These are phyloP conservation scores for Calonectria naviculata DNA, from an alignment of 2,329 filamentous ascomycete genomes.

Conservation along the genomic window DNA sequence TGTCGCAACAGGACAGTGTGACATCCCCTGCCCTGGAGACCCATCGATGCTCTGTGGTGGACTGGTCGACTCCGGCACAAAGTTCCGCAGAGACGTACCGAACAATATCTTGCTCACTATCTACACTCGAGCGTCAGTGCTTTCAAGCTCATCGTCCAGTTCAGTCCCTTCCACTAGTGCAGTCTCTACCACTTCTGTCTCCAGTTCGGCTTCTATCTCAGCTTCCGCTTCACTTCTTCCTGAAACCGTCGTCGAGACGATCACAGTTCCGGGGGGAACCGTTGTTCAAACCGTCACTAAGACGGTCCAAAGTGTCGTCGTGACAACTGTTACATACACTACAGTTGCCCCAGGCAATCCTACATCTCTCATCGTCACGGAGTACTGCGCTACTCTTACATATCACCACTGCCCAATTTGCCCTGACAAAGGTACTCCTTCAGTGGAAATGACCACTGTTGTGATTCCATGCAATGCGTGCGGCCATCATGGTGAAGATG, in stretches of 20 bases:
- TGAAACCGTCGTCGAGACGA: not conserved
- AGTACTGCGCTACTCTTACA: not conserved
- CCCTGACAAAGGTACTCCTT: not conserved
- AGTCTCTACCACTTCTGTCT: not conserved
- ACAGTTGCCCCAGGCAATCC: not conserved
- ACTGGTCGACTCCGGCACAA: not conserved
- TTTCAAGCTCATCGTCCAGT: not conserved
- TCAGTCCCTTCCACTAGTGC: not conserved
- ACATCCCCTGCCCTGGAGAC: not conserved
- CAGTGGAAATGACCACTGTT: not conserved
- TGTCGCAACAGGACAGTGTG: not conserved
- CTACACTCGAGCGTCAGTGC: not conserved
- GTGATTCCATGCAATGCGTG: not conserved
- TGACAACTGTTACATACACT: not conserved
- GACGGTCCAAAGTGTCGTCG: not conserved
- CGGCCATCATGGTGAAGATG: not conserved
- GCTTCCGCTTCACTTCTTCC: not conserved
- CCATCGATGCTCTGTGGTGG: not conserved
- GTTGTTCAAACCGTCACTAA: not conserved
- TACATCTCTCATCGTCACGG: not conserved
- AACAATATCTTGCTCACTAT: not conserved
- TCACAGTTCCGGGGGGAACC: not conserved
- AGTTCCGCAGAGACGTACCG: not conserved
- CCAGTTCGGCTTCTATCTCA: not conserved
- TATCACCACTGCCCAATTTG: not conserved